phyloP scores from a whole-genome alignment of 1,284 basidiomycete genomes.

The Sporisorium reilianum region DNA sequence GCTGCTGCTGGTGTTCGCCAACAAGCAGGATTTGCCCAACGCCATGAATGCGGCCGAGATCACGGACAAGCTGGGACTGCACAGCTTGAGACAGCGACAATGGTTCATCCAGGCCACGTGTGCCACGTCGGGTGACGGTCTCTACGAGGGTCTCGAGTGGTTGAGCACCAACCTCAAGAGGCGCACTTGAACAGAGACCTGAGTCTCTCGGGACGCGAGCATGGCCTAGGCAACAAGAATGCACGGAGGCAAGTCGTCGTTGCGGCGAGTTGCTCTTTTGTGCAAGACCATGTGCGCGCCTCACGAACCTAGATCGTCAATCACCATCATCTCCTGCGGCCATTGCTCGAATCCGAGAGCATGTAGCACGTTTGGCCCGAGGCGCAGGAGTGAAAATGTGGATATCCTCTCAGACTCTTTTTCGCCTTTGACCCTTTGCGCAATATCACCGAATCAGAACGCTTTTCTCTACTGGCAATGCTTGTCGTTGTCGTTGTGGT shows the following conservation, averaged over 20 bases:
- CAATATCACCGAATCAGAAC: slow-evolving; percentile 44
- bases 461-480: slow-evolving; percentile 6
- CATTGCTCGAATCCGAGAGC: slow-evolving; percentile 24
- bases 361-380: slow-evolving; percentile 7
- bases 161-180: slow-evolving; percentile 89
- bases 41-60: slow-evolving; percentile 99
- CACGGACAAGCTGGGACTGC: slow-evolving; percentile 98
- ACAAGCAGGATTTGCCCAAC: slow-evolving; percentile 99
- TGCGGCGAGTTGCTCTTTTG: neutral
- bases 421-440: slow-evolving; percentile 21
- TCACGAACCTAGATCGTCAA: slow-evolving; percentile 29
- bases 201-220: slow-evolving; percentile 10
- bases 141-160: slow-evolving; percentile 85
- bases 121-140: slow-evolving; percentile 97
- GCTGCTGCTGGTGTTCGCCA: slow-evolving; percentile 97
- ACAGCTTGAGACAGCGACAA: slow-evolving; percentile 89
- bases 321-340: slow-evolving; percentile 33
- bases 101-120: slow-evolving; percentile 98
- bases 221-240: slow-evolving; percentile 5
- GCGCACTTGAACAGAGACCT: slow-evolving; percentile 74
- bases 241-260: neutral
- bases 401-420: slow-evolving; percentile 29
- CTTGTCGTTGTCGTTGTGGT: neutral
- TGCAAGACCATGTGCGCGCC: slow-evolving; percentile 10
- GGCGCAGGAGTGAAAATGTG: slow-evolving; percentile 53